Percentiles rank a stretch among this genome's conserved stretches.
Conservation (phyloP, 1,139 yeast species). For the Suhomyces anneliseae region DNA sequence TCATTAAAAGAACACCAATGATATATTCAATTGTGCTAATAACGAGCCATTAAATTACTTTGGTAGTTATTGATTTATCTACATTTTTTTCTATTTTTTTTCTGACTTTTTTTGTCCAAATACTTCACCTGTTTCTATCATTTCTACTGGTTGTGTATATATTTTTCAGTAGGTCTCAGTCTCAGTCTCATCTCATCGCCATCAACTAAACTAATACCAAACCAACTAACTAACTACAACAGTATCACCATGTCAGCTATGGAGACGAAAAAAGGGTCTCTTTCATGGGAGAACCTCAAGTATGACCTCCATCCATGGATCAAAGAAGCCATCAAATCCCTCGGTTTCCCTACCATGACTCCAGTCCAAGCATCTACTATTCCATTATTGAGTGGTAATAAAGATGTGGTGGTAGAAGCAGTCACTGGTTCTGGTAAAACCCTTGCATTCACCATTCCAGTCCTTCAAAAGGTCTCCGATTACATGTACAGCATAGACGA, state of each 20-base stretch:
- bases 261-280: constrained; percentile 36
- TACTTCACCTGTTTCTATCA: too few relatives aligned
- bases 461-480: constrained; percentile 60
- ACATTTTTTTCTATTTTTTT: too few relatives aligned
- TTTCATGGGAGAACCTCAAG: constrained; percentile 39
- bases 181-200: constrained; percentile 5
- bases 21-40: too few relatives aligned
- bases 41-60: too few relatives aligned
- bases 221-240: too few relatives aligned
- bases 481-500: constrained; percentile 23
- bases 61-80: too few relatives aligned
- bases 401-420: constrained; percentile 95
- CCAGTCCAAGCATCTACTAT: constrained; percentile 97
- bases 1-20: too few relatives aligned
- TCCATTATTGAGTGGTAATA: constrained; percentile 82
- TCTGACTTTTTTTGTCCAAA: too few relatives aligned
- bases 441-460: constrained; percentile 79
- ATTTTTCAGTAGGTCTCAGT: not conserved
- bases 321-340: constrained; percentile 62
- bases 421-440: constrained; percentile 98
- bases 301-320: constrained; percentile 45
- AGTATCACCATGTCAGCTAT: constrained; percentile 12
- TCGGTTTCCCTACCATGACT: constrained; percentile 85
- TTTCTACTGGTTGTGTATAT: too few relatives aligned
- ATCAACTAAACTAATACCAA: not conserved